Percentiles rank a stretch among this genome's conserved stretches.
phyloP scores from a whole-genome alignment of 1,139 yeast genomes.

The Diutina scorzettiae region DNA sequence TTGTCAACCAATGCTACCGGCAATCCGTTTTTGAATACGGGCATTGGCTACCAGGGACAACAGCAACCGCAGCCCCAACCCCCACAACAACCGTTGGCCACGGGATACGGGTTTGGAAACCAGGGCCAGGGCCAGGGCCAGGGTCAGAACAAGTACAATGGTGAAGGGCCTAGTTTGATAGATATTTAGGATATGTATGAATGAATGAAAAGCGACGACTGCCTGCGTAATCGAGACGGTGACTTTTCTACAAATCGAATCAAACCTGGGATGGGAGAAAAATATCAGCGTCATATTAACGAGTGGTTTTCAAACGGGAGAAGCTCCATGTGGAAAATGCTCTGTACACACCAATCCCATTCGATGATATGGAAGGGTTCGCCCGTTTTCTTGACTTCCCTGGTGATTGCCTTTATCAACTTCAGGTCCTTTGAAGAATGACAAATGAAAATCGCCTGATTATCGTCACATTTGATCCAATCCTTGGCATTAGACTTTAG shows the following conservation, averaged over 20 bases:
- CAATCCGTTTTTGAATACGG: conserved; percentile 69
- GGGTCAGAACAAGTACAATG: neutral
- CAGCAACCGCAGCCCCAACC: conserved; percentile 13
- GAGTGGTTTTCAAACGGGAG: conserved; percentile 16
- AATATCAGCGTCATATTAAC: conserved; percentile 9
- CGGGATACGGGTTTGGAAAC: conserved; percentile 93
- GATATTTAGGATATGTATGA: conserved; percentile 5
- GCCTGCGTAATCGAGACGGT: no score
- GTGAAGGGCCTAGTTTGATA: conserved; percentile 6
- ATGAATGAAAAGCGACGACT: neutral
- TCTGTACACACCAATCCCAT: conserved; percentile 60
- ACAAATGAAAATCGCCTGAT: conserved; percentile 19
- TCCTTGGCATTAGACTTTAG: conserved; percentile 11
- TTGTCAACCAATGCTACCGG: conserved; percentile 35
- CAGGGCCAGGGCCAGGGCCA: conserved; percentile 1
- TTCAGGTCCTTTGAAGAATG: conserved; percentile 34
- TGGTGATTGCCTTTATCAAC: conserved; percentile 18
- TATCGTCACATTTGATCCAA: conserved; percentile 10
- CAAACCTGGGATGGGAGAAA: no score
- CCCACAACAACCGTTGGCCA: conserved; percentile 33
- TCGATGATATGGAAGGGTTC: conserved; percentile 32
- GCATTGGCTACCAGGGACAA: conserved; percentile 40
- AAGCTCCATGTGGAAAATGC: conserved; percentile 39
- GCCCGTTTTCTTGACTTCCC: neutral
- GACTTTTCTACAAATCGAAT: no score